Evolutionary conservation across 1,284 basidiomycete species (phyloP), one percentile per base, ranked within the genome.

Genomic region (Naganishia albida): DNA sequence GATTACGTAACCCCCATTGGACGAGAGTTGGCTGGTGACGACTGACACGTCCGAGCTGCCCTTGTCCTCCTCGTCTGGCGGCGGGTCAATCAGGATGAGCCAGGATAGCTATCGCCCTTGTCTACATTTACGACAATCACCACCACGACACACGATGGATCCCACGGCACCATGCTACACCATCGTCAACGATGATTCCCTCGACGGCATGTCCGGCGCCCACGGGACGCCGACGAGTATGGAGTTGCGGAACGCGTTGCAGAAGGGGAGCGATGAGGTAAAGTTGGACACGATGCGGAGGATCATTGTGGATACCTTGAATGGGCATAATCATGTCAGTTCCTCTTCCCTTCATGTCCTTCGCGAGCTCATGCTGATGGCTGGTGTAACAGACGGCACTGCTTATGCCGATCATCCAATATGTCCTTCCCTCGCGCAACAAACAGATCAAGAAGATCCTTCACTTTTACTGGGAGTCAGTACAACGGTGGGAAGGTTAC

Each of bases 371-470:
- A 10, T 34, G 34, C 38, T 39, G 38, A 43, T 40, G 30, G 12
- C 44, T 7, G 1, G 15, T 23, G 49, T 40, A 3, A 44, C 78
- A 96, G 89, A 91, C 93, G 23, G 82, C 86, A 55, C 80, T 98
- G 60, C 86, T 99, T 80, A 99, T 99, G 95, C 93, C 94, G 20
- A 90, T 99, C 80, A 98, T 99, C 72, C 96, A 99, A 85, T 98
- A 88, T 82, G 89, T 94, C 63, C 84, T 99, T 83, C 96, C 96
- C 26, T 92, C 89, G 68, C 88, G 88, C 77, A 94, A 91, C 83
- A 99, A 99, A 83, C 88, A 91, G 72, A 87, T 99, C 77, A 99
- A 99, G 85, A 99, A 99, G 84, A 83, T 98, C 75, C 84, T 98
- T 44, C 93, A 98, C 80, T 98, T 98, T 79, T 99, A 99, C 80